Percentiles rank a stretch among this genome's conserved stretches.
Conservation (phyloP, 1,139 yeast species). For the Magnusiomyces sp. region DNA sequence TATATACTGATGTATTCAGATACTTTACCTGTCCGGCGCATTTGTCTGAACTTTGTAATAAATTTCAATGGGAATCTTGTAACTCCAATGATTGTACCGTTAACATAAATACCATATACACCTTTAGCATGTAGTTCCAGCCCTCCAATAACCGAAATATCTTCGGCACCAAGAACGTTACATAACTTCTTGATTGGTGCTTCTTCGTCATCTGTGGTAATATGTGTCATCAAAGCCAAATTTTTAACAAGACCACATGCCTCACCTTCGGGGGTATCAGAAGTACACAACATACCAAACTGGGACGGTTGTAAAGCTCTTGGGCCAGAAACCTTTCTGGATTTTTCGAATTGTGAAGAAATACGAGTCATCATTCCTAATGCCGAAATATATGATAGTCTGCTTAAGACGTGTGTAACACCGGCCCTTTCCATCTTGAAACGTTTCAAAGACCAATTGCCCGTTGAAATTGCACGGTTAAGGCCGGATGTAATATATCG, state of each 20-base stretch:
- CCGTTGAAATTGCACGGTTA: slow-evolving; percentile 94
- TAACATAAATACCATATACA: slow-evolving; percentile 76
- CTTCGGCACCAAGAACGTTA: slow-evolving; percentile 81
- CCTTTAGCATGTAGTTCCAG: slow-evolving; percentile 69
- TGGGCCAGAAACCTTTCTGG: slow-evolving; percentile 97
- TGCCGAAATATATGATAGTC: slow-evolving; percentile 89
- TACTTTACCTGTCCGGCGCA: slow-evolving; percentile 78
- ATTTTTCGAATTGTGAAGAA: slow-evolving; percentile 94
- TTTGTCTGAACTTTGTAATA: slow-evolving; percentile 64
- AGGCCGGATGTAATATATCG: slow-evolving; percentile 90
- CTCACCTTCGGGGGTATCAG: slow-evolving; percentile 99
- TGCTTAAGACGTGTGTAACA: slow-evolving; percentile 89
- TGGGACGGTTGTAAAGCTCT: slow-evolving; percentile 98
- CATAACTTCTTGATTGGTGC: slow-evolving; percentile 74
- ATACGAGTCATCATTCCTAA: slow-evolving; percentile 99
- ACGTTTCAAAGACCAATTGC: slow-evolving; percentile 97
- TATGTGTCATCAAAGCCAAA: slow-evolving; percentile 95
- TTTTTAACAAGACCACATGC: slow-evolving; percentile 98
- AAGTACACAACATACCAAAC: slow-evolving; percentile 97
- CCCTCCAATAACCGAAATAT: slow-evolving; percentile 71
- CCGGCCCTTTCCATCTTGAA: slow-evolving; percentile 99
- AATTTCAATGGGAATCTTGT: slow-evolving; percentile 79
- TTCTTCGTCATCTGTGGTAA: slow-evolving; percentile 97
- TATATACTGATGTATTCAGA: slow-evolving; percentile 89
- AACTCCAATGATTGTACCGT: slow-evolving; percentile 90